Conservation (phyloP, 1,284 basidiomycete genomes). For the Austropuccinia psidii region DNA sequence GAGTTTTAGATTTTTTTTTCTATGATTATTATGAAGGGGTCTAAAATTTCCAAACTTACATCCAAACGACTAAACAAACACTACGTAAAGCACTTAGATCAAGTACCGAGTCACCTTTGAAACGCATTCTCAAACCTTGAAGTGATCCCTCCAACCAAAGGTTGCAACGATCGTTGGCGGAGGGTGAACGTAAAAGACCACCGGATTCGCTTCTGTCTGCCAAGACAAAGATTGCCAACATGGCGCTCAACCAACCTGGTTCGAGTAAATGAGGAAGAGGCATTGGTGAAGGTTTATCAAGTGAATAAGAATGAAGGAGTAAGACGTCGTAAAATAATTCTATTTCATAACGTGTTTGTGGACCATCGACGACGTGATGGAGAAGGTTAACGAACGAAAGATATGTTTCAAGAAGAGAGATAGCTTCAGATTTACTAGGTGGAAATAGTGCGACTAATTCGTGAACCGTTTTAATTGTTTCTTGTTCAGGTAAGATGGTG, state of each 20-base stretch:
- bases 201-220: constrained; percentile 19
- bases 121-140: constrained; percentile 25
- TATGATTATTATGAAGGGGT: background rate
- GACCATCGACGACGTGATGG: constrained; percentile 34
- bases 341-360: constrained; percentile 28
- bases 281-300: constrained; percentile 5
- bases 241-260: constrained; percentile 31
- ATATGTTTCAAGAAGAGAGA: constrained; percentile 25
- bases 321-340: constrained; percentile 23
- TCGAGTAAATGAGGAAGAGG: constrained; percentile 15
- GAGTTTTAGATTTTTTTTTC: background rate
- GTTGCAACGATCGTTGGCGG: constrained; percentile 12
- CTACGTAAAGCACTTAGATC: constrained; percentile 20
- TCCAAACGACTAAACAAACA: constrained; percentile 34
- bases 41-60: background rate
- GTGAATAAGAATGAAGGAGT: background rate
- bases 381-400: constrained; percentile 26
- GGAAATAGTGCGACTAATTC: constrained; percentile 28
- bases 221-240: constrained; percentile 29
- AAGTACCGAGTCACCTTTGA: background rate
- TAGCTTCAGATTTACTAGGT: constrained; percentile 8
- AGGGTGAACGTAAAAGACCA: background rate
- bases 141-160: constrained; percentile 29
- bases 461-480: constrained; percentile 1
- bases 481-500: constrained; percentile 20